Percentiles rank a stretch among this genome's conserved stretches.
Evolutionary conservation across 345 rosid species (phyloP).

Genomic region (Aquilaria yunnanensis): DNA sequence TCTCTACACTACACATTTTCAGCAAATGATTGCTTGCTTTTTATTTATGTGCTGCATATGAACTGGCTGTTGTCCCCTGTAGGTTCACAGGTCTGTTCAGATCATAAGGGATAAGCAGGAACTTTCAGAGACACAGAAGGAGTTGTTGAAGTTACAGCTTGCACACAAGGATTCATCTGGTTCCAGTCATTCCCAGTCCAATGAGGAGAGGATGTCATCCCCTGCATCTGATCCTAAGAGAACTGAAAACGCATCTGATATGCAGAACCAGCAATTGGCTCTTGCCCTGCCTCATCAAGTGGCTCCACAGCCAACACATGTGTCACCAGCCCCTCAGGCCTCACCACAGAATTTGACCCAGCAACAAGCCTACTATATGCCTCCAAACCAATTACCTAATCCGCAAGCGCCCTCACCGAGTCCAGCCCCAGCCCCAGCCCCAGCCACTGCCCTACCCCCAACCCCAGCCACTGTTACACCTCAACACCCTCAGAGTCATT

Average conservation of each 20-base stretch:
- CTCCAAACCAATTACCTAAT: slow-evolving; percentile 46
- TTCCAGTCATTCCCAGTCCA: slow-evolving; percentile 54
- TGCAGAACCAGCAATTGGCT: slow-evolving; percentile 78
- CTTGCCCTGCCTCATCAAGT: slow-evolving; percentile 89
- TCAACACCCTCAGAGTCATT: slow-evolving; percentile 51
- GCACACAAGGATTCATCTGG: slow-evolving; percentile 81
- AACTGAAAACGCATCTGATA: slow-evolving; percentile 49
- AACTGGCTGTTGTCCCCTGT: slow-evolving; percentile 14
- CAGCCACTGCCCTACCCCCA: slow-evolving; percentile 17
- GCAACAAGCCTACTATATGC: slow-evolving; percentile 73
- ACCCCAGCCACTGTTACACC: slow-evolving; percentile 31
- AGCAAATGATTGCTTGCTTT: too few relatives aligned
- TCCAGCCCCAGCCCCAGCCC: slow-evolving; percentile 4
- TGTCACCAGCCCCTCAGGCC: slow-evolving; percentile 39
- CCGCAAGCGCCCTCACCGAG: slow-evolving; percentile 30
- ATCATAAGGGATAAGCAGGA: slow-evolving; percentile 98
- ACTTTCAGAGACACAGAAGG: slow-evolving; percentile 90
- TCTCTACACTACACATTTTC: too few relatives aligned
- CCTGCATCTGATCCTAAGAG: slow-evolving; percentile 57
- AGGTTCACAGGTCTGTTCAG: slow-evolving; percentile 99
- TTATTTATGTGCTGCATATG: too few relatives aligned
- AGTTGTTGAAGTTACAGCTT: slow-evolving; percentile 85
- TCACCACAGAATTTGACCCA: slow-evolving; percentile 46
- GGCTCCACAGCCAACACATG: slow-evolving; percentile 54
- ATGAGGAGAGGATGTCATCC: slow-evolving; percentile 60